A percentile compares a stretch with the other conserved stretches of the same genome.
These are phyloP conservation scores for Sphagnum contortum DNA, from an alignment of 225 moss, liverwort and hornwort species.

Conservation along the genomic window DNA sequence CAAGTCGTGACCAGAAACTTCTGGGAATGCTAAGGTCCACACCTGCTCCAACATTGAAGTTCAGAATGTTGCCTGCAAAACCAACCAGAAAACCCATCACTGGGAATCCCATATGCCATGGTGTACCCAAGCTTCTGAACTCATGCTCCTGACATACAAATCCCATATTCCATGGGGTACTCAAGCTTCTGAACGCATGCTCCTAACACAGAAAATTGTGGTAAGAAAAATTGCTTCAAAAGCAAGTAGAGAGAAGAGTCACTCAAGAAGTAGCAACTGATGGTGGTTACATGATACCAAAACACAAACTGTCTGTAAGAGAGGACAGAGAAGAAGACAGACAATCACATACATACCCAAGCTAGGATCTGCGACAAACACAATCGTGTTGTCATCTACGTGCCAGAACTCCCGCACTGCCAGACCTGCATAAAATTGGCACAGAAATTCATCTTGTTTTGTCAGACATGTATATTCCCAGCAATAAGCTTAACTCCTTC, in stretches of 20 bases:
- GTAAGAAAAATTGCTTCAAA: no score
- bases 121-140: not conserved
- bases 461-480: not conserved
- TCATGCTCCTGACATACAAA: no score
- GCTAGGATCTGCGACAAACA: constrained; percentile 97
- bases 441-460: not conserved
- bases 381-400: constrained; percentile 94
- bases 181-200: no score
- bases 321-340: not conserved
- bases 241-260: no score
- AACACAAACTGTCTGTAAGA: no score
- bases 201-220: no score
- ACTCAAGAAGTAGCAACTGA: no score
- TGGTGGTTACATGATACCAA: no score
- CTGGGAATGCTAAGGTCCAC: constrained; percentile 90
- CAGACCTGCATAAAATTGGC: constrained; percentile 42
- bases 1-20: constrained; percentile 91
- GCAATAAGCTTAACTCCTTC: not conserved
- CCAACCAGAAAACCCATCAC: not conserved
- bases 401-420: constrained; percentile 83
- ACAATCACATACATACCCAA: constrained; percentile 36
- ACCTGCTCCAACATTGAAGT: constrained; percentile 88
- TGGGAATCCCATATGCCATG: not conserved
- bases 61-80: constrained; percentile 75
- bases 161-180: no score